phyloP scores from a whole-genome alignment of 495 filamentous ascomycete species.

The Darksidea phi region DNA sequence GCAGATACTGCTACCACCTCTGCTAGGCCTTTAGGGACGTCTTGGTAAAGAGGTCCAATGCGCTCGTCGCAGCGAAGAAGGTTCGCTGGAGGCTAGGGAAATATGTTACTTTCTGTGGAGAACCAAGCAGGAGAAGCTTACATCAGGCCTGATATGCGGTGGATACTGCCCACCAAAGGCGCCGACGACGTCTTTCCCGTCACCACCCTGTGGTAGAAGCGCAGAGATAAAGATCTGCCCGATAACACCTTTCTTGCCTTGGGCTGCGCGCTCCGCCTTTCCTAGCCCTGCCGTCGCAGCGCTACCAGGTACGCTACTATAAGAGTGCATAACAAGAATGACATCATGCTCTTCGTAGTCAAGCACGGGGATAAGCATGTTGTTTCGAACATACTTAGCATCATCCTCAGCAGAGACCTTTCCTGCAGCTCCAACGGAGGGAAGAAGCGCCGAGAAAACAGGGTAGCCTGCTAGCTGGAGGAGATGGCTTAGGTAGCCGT shows the following conservation, averaged over 20 bases:
- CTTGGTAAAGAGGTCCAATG: slow-evolving; percentile 12
- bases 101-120: not conserved
- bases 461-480: slow-evolving; percentile 20
- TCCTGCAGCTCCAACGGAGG: slow-evolving; percentile 11
- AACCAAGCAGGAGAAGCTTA: not conserved
- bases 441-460: slow-evolving; percentile 12
- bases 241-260: slow-evolving; percentile 22
- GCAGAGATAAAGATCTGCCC: slow-evolving; percentile 19
- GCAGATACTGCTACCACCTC: slow-evolving; percentile 8
- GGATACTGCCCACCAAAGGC: slow-evolving; percentile 14
- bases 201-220: slow-evolving; percentile 10
- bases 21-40: slow-evolving; percentile 7
- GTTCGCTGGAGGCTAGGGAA: slow-evolving; percentile 7
- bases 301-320: slow-evolving; percentile 9
- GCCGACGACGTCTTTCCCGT: slow-evolving; percentile 11
- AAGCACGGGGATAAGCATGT: slow-evolving; percentile 16
- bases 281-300: slow-evolving; percentile 10
- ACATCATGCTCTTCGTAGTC: slow-evolving; percentile 25
- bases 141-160: slow-evolving; percentile 22
- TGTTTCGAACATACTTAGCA: slow-evolving; percentile 5
- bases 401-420: slow-evolving; percentile 17
- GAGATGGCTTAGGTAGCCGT: slow-evolving; percentile 17
- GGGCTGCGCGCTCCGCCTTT: slow-evolving; percentile 4
- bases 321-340: slow-evolving; percentile 21
- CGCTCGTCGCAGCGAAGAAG: slow-evolving; percentile 29